Base-by-base conservation (phyloP, 2,329 filamentous ascomycete genomes). In the Neofusicoccum sp. region DNA sequence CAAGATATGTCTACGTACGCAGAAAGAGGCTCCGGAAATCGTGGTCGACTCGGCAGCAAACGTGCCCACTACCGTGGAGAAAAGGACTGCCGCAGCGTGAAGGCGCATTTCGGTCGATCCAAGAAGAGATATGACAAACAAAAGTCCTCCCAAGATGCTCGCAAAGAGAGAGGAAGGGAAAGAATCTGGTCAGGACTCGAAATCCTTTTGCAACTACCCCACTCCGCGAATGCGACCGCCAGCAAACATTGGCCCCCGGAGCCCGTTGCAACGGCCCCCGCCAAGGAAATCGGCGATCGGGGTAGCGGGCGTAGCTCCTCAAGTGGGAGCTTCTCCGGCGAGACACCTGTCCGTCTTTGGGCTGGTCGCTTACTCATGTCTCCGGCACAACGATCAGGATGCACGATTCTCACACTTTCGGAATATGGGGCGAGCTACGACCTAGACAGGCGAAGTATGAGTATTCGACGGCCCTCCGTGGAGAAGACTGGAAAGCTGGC, bases 1-100 rank as follows among this genome's bases (percentile, higher is more conserved):
- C n/a, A n/a, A n/a, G n/a, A 20, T 26, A 38, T 43, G 51, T n/a
- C 43, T 43, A 43, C 51, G 51, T 33, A 56, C 51, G 28, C 51
- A 56, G n/a, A 43, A 38, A n/a, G 24, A 43, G n/a, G 51, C 36
- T 7, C 36, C 51, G 51, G 51, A 43, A 54, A 8, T 14, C 11
- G 36, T 40, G 26, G 38, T 38, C 36, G 38, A 56, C 31, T 53
- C 33, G 48, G 48, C 33, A 38, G 49, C 49, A 28, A 33, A n/a
- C 2, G 30, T 28, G 45, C 45, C 14, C 30, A 33, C 51, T 12
- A n/a, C 26, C 14, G 36, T 8, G n/a, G 51, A 41, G n/a, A 56
- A 31, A 1, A 41, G 20, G 28, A 16, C 16, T 33, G n/a, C 38
- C 30, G 51, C 16, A 1, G 38, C 51, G 28, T 56, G n/a, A 5